A percentile compares a stretch with the other conserved stretches of the same genome.
phyloP scores from a whole-genome alignment of 768 basidiomycete species.

The Suillus placidus region DNA sequence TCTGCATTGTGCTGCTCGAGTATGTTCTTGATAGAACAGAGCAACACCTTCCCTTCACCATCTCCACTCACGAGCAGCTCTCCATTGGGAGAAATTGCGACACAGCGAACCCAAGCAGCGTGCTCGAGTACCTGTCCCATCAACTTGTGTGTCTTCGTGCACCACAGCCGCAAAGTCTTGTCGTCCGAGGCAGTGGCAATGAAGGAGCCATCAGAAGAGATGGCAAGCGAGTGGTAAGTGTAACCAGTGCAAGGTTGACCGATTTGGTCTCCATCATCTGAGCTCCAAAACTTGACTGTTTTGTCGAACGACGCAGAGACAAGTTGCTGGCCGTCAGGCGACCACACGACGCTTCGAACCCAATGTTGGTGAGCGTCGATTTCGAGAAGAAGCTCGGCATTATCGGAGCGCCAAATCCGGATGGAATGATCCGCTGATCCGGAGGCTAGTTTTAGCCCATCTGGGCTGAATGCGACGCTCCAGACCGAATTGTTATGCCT shows the following conservation, averaged over 20 bases:
- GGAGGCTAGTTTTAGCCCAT: constrained; percentile 14
- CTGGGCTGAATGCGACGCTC: constrained; percentile 18
- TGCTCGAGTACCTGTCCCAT: constrained; percentile 27
- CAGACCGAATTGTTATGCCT: background rate
- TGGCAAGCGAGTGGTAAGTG: constrained; percentile 32
- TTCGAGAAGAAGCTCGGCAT: constrained; percentile 3
- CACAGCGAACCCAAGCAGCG: constrained; percentile 30
- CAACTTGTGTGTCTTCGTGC: constrained; percentile 25
- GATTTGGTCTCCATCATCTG: constrained; percentile 30
- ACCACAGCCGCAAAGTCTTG: constrained; percentile 34
- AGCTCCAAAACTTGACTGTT: constrained; percentile 34
- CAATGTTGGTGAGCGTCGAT: constrained; percentile 9
- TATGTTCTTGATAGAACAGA: background rate
- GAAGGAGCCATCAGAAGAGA: constrained; percentile 33
- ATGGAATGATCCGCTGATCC: constrained; percentile 15
- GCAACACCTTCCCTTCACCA: constrained; percentile 23
- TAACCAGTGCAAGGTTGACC: constrained; percentile 34
- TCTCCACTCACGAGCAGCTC: constrained; percentile 29
- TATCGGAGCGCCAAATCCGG: constrained; percentile 9
- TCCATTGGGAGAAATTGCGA: constrained; percentile 34
- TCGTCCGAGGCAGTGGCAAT: constrained; percentile 37
- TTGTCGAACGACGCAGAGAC: constrained; percentile 18
- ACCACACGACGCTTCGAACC: constrained; percentile 35
- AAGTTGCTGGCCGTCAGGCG: constrained; percentile 20
- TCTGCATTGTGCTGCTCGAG: background rate